Evolutionary conservation across 1,284 basidiomycete genomes (phyloP).

Genomic region (Cryptococcus depauperatus): DNA sequence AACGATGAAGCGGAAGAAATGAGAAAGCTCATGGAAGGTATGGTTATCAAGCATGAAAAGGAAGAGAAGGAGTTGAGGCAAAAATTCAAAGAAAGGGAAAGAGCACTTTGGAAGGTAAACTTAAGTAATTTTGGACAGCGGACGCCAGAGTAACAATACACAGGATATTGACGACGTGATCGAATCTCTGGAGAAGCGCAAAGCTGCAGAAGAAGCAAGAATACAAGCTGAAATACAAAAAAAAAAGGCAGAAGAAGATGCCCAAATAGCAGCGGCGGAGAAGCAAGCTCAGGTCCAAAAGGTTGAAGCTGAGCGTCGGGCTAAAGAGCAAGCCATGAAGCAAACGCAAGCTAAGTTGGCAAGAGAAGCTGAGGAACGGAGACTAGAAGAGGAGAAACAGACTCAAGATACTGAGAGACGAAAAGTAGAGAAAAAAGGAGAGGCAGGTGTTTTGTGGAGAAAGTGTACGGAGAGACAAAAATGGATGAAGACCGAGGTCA

Average conservation of each 20-base stretch:
- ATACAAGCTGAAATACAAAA: constrained; percentile 4
- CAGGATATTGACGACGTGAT: constrained; percentile 38
- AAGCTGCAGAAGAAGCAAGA: constrained; percentile 11
- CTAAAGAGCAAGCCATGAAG: constrained; percentile 20
- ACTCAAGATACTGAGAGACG: constrained; percentile 11
- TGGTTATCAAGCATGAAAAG: constrained; percentile 24
- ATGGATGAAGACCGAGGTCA: constrained; percentile 65
- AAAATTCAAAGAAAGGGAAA: constrained; percentile 29
- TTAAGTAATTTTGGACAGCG: not conserved
- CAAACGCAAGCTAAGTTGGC: constrained; percentile 17
- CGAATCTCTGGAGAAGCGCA: constrained; percentile 17
- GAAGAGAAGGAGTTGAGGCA: constrained; percentile 28
- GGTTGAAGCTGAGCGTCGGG: constrained; percentile 20
- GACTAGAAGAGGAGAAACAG: constrained; percentile 1
- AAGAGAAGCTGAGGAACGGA: constrained; percentile 9
- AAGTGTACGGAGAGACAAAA: constrained; percentile 56
- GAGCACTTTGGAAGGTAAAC: constrained; percentile 36
- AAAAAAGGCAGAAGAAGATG: constrained; percentile 20
- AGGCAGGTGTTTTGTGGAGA: constrained; percentile 59
- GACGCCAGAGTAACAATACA: not conserved
- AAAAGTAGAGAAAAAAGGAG: constrained; percentile 6
- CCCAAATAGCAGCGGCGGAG: constrained; percentile 17
- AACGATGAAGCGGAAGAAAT: constrained; percentile 31
- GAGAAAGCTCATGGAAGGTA: constrained; percentile 24
- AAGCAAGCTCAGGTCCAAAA: constrained; percentile 20